Conservation (phyloP, 768 basidiomycete species). For the Mycena olivaceomarginata region DNA sequence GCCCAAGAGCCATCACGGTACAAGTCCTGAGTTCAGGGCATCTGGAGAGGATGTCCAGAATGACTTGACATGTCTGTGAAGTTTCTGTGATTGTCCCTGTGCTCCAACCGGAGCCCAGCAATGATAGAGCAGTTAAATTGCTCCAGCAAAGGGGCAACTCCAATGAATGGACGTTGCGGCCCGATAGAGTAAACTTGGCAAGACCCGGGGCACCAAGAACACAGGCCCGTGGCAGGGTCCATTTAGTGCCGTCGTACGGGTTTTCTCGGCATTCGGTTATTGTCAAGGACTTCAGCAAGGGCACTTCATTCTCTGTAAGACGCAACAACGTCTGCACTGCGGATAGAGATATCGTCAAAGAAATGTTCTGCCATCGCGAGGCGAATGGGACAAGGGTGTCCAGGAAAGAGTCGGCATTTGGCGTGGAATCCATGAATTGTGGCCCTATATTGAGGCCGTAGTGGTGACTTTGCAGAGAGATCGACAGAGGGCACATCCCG, state of each 20-base stretch:
- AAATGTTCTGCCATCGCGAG: conserved; percentile 17
- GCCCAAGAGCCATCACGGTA: background rate
- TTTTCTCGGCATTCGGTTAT: background rate
- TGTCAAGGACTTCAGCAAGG: background rate
- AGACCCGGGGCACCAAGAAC: background rate
- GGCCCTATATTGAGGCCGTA: background rate
- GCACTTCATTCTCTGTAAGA: background rate
- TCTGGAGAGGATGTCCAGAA: conserved; percentile 1
- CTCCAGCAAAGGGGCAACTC: conserved; percentile 5
- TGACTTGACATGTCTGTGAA: background rate
- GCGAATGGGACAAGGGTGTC: background rate
- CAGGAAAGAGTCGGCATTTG: background rate
- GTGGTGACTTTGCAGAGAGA: background rate
- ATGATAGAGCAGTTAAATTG: background rate
- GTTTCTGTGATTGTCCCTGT: background rate
- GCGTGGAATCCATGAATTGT: no score
- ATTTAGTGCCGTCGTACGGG: background rate
- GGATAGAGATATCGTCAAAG: background rate
- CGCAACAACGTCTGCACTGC: background rate
- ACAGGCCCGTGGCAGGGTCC: background rate
- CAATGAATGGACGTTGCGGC: background rate
- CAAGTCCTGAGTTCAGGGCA: conserved; percentile 19
- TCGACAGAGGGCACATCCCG: background rate
- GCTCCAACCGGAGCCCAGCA: background rate
- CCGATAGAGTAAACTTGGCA: background rate